Evolutionary conservation across 192 early-diverging fungal species (phyloP).

Genomic region (Pilobolus umbonatus): DNA sequence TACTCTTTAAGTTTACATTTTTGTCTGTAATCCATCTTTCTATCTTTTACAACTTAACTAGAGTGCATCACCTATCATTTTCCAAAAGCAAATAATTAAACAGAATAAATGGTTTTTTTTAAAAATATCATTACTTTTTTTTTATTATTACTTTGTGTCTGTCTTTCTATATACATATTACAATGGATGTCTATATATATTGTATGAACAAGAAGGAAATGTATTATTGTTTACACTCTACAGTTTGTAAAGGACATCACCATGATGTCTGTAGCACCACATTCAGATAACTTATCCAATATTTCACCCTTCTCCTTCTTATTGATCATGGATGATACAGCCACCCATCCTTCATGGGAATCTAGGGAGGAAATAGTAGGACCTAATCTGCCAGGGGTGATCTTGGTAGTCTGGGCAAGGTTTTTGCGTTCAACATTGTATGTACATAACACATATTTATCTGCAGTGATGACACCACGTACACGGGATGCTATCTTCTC

Average conservation of each 20-base stretch:
- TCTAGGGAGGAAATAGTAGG: conserved; percentile 87
- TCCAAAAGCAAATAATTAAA: background rate
- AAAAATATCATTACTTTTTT: background rate
- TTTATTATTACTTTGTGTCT: background rate
- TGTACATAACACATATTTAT: conserved; percentile 82
- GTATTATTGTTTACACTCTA: conserved; percentile 47
- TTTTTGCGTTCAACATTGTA: conserved; percentile 79
- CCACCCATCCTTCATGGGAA: conserved; percentile 75
- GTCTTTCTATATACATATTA: too few relatives aligned
- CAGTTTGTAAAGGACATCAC: conserved; percentile 77
- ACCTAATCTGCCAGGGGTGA: conserved; percentile 92
- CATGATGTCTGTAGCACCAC: conserved; percentile 90
- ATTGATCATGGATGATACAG: conserved; percentile 85
- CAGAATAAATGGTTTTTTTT: background rate
- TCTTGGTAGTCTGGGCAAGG: conserved; percentile 58
- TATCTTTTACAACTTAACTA: too few relatives aligned
- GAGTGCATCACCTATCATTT: too few relatives aligned
- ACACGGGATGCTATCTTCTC: conserved; percentile 78
- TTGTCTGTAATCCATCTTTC: too few relatives aligned
- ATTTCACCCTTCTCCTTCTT: conserved; percentile 71
- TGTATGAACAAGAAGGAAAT: too few relatives aligned
- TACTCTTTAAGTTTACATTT: conserved; percentile 34
- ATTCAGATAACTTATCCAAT: conserved; percentile 84
- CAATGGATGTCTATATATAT: too few relatives aligned
- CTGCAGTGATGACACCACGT: conserved; percentile 85